Percentiles rank a stretch among this genome's conserved stretches.
These are phyloP conservation scores for Daedalea quercina DNA, from an alignment of 768 basidiomycete species.

Conservation along the genomic window DNA sequence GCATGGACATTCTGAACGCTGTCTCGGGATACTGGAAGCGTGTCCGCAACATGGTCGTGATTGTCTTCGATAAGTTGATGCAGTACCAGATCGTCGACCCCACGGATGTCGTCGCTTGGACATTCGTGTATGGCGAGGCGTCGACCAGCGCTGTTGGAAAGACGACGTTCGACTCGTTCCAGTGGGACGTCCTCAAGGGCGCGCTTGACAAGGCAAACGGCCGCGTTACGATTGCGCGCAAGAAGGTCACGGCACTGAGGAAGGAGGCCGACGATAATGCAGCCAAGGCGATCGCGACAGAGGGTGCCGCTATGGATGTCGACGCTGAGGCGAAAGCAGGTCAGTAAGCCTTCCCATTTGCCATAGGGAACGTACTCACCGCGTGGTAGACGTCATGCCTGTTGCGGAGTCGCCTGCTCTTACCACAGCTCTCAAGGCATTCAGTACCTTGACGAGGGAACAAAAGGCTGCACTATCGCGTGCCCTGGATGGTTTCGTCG, in stretches of 20 bases:
- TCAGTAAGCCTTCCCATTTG: constrained; percentile 21
- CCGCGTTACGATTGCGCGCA: constrained; percentile 69
- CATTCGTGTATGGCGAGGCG: constrained; percentile 55
- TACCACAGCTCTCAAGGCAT: constrained; percentile 68
- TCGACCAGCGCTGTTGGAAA: constrained; percentile 27
- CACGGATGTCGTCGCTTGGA: constrained; percentile 82
- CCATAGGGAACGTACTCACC: background rate
- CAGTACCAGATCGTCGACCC: constrained; percentile 98
- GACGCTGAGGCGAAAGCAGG: constrained; percentile 66
- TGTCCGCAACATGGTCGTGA: constrained; percentile 80
- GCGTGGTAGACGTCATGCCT: constrained; percentile 34
- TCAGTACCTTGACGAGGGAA: constrained; percentile 65
- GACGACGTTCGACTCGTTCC: constrained; percentile 47
- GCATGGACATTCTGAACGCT: constrained; percentile 64
- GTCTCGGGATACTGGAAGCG: constrained; percentile 77
- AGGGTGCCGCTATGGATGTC: constrained; percentile 50
- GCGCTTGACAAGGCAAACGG: constrained; percentile 91
- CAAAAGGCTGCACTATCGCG: constrained; percentile 67
- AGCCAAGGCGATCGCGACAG: constrained; percentile 66
- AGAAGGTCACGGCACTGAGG: constrained; percentile 65
- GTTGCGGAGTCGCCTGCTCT: constrained; percentile 59
- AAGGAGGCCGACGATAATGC: constrained; percentile 87
- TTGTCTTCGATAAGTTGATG: constrained; percentile 97
- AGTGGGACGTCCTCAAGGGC: constrained; percentile 82
- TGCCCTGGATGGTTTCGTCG: constrained; percentile 73